phyloP scores from a whole-genome alignment of 305 asterid species.

The Fraxinus sp. region DNA sequence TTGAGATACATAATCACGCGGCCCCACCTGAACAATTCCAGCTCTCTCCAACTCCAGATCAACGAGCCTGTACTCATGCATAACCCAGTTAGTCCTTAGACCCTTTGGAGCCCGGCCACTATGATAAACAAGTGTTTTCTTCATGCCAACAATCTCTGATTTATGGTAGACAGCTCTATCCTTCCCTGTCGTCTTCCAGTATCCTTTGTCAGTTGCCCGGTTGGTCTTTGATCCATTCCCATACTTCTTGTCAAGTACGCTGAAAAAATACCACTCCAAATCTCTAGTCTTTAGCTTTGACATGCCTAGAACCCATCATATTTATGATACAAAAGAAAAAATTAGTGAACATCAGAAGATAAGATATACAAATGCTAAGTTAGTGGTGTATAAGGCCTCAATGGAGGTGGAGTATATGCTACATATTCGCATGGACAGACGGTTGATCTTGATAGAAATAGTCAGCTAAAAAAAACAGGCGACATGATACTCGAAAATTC shows the following conservation, averaged over 20 bases:
- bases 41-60: slow-evolving; percentile 66
- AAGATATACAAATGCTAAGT: neutral
- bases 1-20: slow-evolving; percentile 9
- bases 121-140: slow-evolving; percentile 93
- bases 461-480: neutral
- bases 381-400: neutral
- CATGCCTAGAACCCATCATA: slow-evolving; percentile 42
- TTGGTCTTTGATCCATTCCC: slow-evolving; percentile 92
- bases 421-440: neutral
- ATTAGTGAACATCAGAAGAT: neutral
- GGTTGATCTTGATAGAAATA: neutral
- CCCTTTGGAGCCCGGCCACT: slow-evolving; percentile 95
- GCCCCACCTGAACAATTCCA: slow-evolving; percentile 68
- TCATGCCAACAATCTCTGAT: slow-evolving; percentile 76
- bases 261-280: slow-evolving; percentile 94
- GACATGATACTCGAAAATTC: neutral
- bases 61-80: slow-evolving; percentile 91
- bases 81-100: slow-evolving; percentile 89
- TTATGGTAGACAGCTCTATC: slow-evolving; percentile 79
- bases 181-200: slow-evolving; percentile 98
- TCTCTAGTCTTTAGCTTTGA: slow-evolving; percentile 80
- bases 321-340: slow-evolving; percentile 9
- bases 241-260: slow-evolving; percentile 83
- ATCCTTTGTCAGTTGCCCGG: slow-evolving; percentile 86
- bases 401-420: neutral